Evolutionary conservation across 768 basidiomycete genomes (phyloP), one percentile per base, ranked within the genome.

Genomic region (Tylopilus sp.): DNA sequence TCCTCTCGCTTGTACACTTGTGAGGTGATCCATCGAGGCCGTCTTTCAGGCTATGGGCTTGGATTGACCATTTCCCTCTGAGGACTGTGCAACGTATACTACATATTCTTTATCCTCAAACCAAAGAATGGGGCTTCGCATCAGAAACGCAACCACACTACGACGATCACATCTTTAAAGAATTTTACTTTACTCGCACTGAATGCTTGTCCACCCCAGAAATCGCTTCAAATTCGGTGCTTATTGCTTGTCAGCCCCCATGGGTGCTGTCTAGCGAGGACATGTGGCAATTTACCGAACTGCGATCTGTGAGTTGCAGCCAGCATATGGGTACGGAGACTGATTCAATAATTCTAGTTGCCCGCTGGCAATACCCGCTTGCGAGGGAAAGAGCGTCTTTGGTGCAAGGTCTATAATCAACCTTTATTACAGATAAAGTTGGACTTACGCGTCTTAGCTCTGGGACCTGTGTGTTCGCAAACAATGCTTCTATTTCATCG

Each of bases 221-320:
- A 26, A 65, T 68, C 28, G 62, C 63, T 40, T 67, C 55, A 26
- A 66, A 65, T 29, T 73, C 75, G 40, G 69, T 84, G 19, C 64
- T 82, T 4, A 64, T 85, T 37, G 82, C 77, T n/a, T 79, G 80
- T 56, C 83, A 84, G 62, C 79, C 83, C 3, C 81, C 82, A 7
- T 84, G 80, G 78, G 71, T 83, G 22, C 74, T 85, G 37, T 79
- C 79, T 12, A 61, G 64, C n/a, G 73, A 76, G 55, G 81, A 83
- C 60, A 70, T 85, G 55, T 70, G 74, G 59, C 77, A 80, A 59
- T 83, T 85, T 60, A 67, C 76, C 3, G 68, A 73, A 56, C 73
- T 78, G 40, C 54, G 40, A 53, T 70, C 70, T 8, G 65, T 60
- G 41, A 57, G 57, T 65, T 6, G 49, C 25, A 29, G 38, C 16